Evolutionary conservation across 2,329 filamentous ascomycete species (phyloP).

Genomic region (Penicillium palitans): DNA sequence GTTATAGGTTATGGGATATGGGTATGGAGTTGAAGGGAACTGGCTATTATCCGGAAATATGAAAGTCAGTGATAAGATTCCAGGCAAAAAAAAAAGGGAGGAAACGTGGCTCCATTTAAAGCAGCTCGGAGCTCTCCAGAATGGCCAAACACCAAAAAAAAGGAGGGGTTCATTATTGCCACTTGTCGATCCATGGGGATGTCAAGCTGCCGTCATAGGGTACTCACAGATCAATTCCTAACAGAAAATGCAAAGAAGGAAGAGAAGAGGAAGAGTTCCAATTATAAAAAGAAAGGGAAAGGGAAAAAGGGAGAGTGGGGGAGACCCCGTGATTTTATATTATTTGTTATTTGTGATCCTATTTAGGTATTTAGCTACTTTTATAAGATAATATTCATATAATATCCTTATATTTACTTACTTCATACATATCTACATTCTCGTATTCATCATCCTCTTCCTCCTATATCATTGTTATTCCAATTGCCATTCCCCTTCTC

Average conservation of each 20-base stretch:
- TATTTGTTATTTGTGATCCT: background rate
- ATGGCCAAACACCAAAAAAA: background rate
- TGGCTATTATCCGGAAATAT: conserved; percentile 5
- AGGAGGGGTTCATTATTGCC: conserved; percentile 23
- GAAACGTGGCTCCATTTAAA: conserved; percentile 15
- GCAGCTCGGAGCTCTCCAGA: background rate
- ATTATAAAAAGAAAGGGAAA: conserved; percentile 6
- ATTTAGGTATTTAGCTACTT: background rate
- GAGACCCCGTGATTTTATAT: conserved; percentile 2
- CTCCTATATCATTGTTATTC: background rate
- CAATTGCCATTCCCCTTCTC: background rate
- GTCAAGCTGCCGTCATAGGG: conserved; percentile 35
- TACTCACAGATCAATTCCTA: background rate
- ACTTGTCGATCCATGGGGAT: conserved; percentile 33
- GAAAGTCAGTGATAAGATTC: background rate
- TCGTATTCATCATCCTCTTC: background rate
- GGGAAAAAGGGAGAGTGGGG: conserved; percentile 9
- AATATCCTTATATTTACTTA: background rate
- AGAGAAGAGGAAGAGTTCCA: background rate
- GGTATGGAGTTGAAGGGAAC: conserved; percentile 8
- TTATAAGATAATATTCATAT: background rate
- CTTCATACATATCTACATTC: background rate
- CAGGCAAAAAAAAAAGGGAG: background rate
- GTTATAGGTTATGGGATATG: conserved; percentile 1
- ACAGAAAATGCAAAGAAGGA: background rate